These are phyloP conservation scores for Penicillium sp. DNA, from an alignment of 2,329 filamentous ascomycete species.

Conservation along the genomic window DNA sequence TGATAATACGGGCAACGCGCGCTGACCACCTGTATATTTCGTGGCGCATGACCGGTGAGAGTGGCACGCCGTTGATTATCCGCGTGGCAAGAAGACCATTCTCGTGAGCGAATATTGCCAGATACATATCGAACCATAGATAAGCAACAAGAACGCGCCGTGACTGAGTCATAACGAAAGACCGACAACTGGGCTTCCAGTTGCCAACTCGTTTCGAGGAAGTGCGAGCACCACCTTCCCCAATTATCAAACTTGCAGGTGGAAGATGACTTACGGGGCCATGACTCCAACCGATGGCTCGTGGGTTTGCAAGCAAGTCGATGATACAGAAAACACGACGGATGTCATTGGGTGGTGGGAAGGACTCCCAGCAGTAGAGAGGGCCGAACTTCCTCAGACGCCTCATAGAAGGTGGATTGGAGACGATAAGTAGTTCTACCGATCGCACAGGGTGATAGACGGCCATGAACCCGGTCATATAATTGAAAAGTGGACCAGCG, in stretches of 20 bases:
- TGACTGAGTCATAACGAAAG: background rate
- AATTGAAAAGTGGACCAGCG: background rate
- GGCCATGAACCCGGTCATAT: constrained; percentile 3
- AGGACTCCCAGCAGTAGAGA: constrained; percentile 4
- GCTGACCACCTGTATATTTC: background rate
- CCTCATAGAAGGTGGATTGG: constrained; percentile 1
- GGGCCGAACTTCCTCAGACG: background rate
- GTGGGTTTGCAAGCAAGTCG: background rate
- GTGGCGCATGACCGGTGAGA: background rate
- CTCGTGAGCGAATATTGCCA: background rate
- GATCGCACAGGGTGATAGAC: constrained; percentile 1
- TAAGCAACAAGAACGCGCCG: background rate
- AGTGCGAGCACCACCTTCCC: background rate
- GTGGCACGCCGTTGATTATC: background rate
- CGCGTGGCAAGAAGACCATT: background rate
- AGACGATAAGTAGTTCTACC: constrained; percentile 2
- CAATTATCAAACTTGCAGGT: background rate
- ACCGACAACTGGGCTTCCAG: constrained; percentile 1
- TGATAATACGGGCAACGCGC: constrained; percentile 1
- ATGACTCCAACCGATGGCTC: constrained; percentile 3
- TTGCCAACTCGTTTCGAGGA: background rate
- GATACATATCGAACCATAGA: constrained; percentile 3
- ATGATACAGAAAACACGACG: constrained; percentile 1
- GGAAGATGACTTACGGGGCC: background rate
- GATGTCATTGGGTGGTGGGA: background rate